Evolutionary conservation across 2,329 filamentous ascomycete species (phyloP), one percentile per base, ranked within the genome.

Genomic region (Aureobasidium sp.): DNA sequence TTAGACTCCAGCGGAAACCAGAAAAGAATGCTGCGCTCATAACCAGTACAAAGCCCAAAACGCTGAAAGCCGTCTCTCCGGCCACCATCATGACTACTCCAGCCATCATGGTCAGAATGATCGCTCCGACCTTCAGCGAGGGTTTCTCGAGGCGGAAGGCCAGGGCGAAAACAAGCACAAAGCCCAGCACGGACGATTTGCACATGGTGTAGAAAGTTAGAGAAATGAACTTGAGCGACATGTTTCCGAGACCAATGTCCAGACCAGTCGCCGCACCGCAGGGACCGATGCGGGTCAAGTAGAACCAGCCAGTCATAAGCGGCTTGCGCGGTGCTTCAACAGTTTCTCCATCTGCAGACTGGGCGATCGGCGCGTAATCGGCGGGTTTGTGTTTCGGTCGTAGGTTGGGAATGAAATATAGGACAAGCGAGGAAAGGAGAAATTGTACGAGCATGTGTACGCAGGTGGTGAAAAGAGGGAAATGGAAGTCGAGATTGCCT

Each of bases 161-260:
- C 71, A 99, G 96, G 65, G 94, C 94, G 72, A 99, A 99, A 53
- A 96, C 75, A 27, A 99, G 86, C 59, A 99, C 94, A 72, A 97
- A 99, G 48, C 90, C 92, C 27, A 99, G 83, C 16, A 93, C 90
- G 10, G 92, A 97, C 6, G 93, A 97, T 82, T 99, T 99, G 78
- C 94, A 97, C 94, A 99, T 97, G 63, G 94, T 99, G 76, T 96
- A 96, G 74, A 99, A 99, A 10, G 93, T 97, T 67, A 99, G 84
- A 45, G 90, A 92, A 69, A 99, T 97, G 74, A 95, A 97, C 75
- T 93, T 94, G 68, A 99, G 81, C 59, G 91, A 96, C 74, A 91
- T 96, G 72, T 99, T 99, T 65, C 94, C 94, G 62, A 99, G 77
- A 14, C 94, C 94, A 74, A 99, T 96, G 73, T 99, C 94, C 63